Percentiles rank a stretch among this genome's conserved stretches.
These are phyloP conservation scores for Cicer yamashitae DNA, from an alignment of 306 rosid species.

Conservation along the genomic window DNA sequence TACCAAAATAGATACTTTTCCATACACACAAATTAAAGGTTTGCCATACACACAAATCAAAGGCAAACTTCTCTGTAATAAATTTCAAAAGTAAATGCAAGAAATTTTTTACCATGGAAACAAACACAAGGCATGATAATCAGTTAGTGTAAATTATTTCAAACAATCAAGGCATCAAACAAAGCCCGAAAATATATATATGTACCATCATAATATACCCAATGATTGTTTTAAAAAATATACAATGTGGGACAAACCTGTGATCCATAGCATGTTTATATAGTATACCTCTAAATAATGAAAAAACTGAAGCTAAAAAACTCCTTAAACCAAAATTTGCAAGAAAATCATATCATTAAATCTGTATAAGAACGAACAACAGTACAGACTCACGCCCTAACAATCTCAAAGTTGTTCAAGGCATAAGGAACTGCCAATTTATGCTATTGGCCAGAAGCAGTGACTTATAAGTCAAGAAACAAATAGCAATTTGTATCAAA, in stretches of 20 bases:
- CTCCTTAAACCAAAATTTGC: constrained; percentile 41
- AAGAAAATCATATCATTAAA: constrained; percentile 42
- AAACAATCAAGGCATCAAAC: constrained; percentile 5
- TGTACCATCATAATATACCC: constrained; percentile 39
- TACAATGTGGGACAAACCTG: constrained; percentile 44
- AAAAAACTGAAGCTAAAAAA: constrained; percentile 28
- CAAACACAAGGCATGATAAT: constrained; percentile 26
- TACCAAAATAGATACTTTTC: neutral
- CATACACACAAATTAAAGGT: neutral
- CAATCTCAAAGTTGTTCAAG: constrained; percentile 40
- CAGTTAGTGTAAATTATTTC: constrained; percentile 1
- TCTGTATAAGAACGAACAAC: constrained; percentile 45
- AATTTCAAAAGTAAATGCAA: neutral
- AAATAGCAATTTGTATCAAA: constrained; percentile 44
- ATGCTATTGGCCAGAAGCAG: constrained; percentile 45
- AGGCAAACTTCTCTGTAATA: neutral
- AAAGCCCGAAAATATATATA: constrained; percentile 19
- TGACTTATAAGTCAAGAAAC: constrained; percentile 29
- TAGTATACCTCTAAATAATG: constrained; percentile 31
- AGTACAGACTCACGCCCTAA: constrained; percentile 34
- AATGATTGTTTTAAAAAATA: constrained; percentile 36
- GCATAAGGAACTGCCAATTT: constrained; percentile 47
- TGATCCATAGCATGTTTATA: constrained; percentile 35
- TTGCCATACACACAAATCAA: constrained; percentile 12
- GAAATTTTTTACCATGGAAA: constrained; percentile 22